A percentile compares a stretch with the other conserved stretches of the same genome.
These are phyloP conservation scores for Chlamydomonas sp. DNA, from an alignment of 139 green algal species.

Conservation along the genomic window DNA sequence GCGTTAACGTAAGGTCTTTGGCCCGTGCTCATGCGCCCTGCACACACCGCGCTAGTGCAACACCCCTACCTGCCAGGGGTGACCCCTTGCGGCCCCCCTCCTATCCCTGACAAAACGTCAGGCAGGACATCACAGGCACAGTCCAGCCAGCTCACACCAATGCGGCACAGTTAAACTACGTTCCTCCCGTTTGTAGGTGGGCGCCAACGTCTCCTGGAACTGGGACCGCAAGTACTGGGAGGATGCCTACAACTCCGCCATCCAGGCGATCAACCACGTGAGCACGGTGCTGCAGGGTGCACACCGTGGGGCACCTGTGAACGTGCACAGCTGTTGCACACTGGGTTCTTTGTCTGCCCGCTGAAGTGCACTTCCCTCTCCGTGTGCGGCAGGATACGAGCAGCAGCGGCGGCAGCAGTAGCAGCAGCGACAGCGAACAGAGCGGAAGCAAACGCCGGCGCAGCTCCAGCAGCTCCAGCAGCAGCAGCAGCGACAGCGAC, in stretches of 20 bases:
- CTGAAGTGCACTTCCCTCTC: neutral
- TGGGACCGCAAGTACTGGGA: conserved; percentile 88
- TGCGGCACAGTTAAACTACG: neutral
- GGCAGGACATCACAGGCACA: neutral
- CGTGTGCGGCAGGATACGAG: conserved; percentile 10
- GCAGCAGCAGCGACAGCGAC: conserved; percentile 38
- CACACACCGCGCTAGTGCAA: too few relatives aligned
- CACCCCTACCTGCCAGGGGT: too few relatives aligned
- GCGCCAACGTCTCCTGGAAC: conserved; percentile 59
- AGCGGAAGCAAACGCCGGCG: neutral
- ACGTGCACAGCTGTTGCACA: too few relatives aligned
- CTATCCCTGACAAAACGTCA: too few relatives aligned
- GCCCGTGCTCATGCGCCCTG: too few relatives aligned
- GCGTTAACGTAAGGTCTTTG: too few relatives aligned
- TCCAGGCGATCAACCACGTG: conserved; percentile 51
- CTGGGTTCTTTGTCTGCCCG: too few relatives aligned
- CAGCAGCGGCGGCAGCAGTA: conserved; percentile 4
- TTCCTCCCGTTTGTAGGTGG: conserved; percentile 61
- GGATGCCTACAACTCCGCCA: conserved; percentile 73
- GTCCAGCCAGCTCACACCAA: neutral
- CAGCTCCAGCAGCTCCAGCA: neutral
- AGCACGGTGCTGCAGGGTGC: neutral
- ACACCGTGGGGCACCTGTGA: too few relatives aligned
- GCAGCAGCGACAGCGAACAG: neutral
- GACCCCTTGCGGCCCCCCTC: too few relatives aligned